Percentiles rank a stretch among this genome's conserved stretches.
Evolutionary conservation across 306 rosid genomes (phyloP).

Genomic region (Styphnolobium japonicum): DNA sequence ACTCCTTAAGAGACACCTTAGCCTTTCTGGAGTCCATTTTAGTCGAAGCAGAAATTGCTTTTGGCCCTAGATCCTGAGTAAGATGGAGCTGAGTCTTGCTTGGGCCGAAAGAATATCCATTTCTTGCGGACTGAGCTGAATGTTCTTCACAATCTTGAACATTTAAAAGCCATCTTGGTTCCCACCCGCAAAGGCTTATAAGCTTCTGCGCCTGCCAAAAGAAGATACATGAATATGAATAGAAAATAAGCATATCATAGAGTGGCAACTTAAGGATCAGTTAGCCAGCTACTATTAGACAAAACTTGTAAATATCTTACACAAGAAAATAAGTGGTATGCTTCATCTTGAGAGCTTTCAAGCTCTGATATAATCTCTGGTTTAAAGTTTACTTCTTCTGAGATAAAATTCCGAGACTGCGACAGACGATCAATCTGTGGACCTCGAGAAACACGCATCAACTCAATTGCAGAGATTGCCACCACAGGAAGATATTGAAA

Average conservation of each 20-base stretch:
- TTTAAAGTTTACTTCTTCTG: constrained; percentile 59
- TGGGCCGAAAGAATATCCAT: constrained; percentile 79
- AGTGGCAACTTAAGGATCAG: constrained; percentile 1
- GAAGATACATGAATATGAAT: constrained; percentile 21
- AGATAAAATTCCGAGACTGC: constrained; percentile 46
- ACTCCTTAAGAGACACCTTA: constrained; percentile 62
- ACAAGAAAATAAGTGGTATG: constrained; percentile 60
- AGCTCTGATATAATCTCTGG: constrained; percentile 65
- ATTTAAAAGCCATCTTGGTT: constrained; percentile 91
- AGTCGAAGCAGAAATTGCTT: constrained; percentile 71
- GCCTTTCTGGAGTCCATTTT: constrained; percentile 77
- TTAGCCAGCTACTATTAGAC: not conserved
- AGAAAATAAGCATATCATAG: constrained; percentile 31
- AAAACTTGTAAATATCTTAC: constrained; percentile 47
- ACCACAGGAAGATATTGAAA: constrained; percentile 78
- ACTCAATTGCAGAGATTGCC: constrained; percentile 81
- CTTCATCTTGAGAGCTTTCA: constrained; percentile 78
- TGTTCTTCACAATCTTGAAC: constrained; percentile 97
- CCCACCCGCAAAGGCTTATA: constrained; percentile 99
- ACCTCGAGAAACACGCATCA: constrained; percentile 66
- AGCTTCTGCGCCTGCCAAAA: constrained; percentile 87
- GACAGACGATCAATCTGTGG: constrained; percentile 75
- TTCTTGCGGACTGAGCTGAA: constrained; percentile 97
- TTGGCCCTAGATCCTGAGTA: constrained; percentile 70
- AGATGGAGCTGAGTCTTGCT: constrained; percentile 66